Evolutionary conservation across 306 rosid genomes (phyloP).

Genomic region (Prunus fruticosa): DNA sequence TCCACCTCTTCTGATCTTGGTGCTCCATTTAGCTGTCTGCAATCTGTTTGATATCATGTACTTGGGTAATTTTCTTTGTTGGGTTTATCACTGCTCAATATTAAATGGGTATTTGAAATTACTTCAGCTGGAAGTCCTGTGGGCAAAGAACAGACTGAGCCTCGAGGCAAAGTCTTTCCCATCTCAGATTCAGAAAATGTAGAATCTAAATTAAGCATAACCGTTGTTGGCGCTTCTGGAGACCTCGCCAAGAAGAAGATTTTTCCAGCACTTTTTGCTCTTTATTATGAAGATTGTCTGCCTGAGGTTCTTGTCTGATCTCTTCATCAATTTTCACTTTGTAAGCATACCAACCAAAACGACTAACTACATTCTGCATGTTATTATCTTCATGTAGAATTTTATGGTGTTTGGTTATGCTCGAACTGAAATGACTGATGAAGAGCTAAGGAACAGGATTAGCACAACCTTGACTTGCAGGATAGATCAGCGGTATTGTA

Average conservation of each 20-base stretch:
- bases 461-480: slow-evolving; percentile 90
- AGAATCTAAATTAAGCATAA: slow-evolving; percentile 69
- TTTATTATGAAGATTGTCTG: slow-evolving; percentile 81
- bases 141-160: slow-evolving; percentile 39
- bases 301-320: slow-evolving; percentile 57
- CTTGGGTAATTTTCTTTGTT: slow-evolving; percentile 7
- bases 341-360: not conserved
- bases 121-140: slow-evolving; percentile 52
- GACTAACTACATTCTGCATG: slow-evolving; percentile 9
- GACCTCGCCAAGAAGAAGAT: slow-evolving; percentile 98
- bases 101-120: slow-evolving; percentile 27
- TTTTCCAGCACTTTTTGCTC: slow-evolving; percentile 96
- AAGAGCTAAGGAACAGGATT: slow-evolving; percentile 74
- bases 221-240: slow-evolving; percentile 97
- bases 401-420: slow-evolving; percentile 80
- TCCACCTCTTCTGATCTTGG: slow-evolving; percentile 12
- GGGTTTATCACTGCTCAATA: slow-evolving; percentile 17
- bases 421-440: slow-evolving; percentile 76
- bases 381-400: slow-evolving; percentile 49
- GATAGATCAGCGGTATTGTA: slow-evolving; percentile 93
- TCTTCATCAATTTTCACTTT: slow-evolving; percentile 3
- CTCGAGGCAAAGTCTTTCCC: slow-evolving; percentile 38
- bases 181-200: slow-evolving; percentile 33
- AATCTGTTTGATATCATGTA: not conserved
- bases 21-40: slow-evolving; percentile 8